Percentiles rank a stretch among this genome's conserved stretches.
Evolutionary conservation across 2,329 filamentous ascomycete species (phyloP).

Genomic region (Aureobasidium sp.): DNA sequence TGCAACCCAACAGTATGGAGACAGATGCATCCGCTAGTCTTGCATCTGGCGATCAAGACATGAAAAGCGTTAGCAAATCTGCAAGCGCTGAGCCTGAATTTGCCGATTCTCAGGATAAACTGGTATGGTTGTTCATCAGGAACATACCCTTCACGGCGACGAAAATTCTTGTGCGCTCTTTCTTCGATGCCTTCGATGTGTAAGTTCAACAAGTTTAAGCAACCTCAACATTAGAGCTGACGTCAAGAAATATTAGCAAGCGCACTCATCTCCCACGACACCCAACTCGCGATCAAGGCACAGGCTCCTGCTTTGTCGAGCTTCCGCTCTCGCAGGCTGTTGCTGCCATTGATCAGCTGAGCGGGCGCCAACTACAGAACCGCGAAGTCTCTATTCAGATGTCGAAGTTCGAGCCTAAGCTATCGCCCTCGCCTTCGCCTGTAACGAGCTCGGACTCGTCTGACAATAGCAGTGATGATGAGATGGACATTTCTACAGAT

Average conservation of each 20-base stretch:
- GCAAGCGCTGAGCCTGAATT: background rate
- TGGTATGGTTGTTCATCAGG: constrained; percentile 4
- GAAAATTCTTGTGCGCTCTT: background rate
- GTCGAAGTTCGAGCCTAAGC: constrained; percentile 1
- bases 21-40: background rate
- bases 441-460: background rate
- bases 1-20: background rate
- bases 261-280: background rate
- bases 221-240: background rate
- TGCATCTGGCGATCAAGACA: background rate
- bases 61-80: background rate
- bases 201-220: background rate
- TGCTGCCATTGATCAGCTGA: constrained; percentile 11
- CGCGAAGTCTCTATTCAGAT: constrained; percentile 5
- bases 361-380: background rate
- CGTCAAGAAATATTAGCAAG: background rate
- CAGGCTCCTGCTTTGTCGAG: constrained; percentile 3
- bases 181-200: constrained; percentile 5
- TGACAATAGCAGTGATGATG: constrained; percentile 8
- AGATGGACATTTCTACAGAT: constrained; percentile 16
- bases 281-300: background rate
- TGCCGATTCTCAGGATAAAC: background rate
- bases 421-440: background rate
- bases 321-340: constrained; percentile 12
- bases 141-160: background rate